Evolutionary conservation across 140 eudicot genomes (phyloP), one percentile per base, ranked within the genome.

Genomic region (Senecio squalidus): DNA sequence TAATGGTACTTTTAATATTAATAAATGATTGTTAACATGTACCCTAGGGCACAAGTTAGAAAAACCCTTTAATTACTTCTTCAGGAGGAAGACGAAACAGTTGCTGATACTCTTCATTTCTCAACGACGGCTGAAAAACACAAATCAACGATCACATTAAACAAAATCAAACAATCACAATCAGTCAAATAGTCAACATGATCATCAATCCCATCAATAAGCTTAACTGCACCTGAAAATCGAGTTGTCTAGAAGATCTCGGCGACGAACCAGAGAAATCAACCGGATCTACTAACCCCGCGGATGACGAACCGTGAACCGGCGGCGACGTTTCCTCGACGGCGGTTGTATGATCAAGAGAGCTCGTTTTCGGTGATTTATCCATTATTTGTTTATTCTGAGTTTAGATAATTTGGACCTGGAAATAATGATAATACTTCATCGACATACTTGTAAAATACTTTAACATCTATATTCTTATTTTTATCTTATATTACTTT

Each of bases 221-320:
- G 60, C 13, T 38, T 10, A 40, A 60, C 4, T 17, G 23, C 11
- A 81, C 88, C 84, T 67, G 82, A 58, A 52, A 36, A 2, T 82
- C 84, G 56, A 71, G 48, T 62, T 78, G 70, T 20, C 74, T 72
- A 67, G 81, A 52, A 62, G 79, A 64, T 24, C 50, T 54, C 20
- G 73, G 70, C 14, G 60, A 15, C 40, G 75, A 52, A 54, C 14
- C 49, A 13, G 67, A 22, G 15, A 9, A 68, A 55, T 52, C n/a
- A n/a, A n/a, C n/a, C n/a, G n/a, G n/a, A n/a, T n/a, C n/a, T n/a
- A n/a, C n/a, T n/a, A n/a, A n/a, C n/a, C n/a, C n/a, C n/a, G n/a
- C n/a, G n/a, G n/a, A n/a, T n/a, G n/a, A n/a, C n/a, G n/a, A n/a
- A n/a, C 68, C 68, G 17, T 24, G 13, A 5, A 39, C 68, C 43